Conservation (phyloP, 2,329 filamentous ascomycete genomes). For the Fusarium albosuccineum region DNA sequence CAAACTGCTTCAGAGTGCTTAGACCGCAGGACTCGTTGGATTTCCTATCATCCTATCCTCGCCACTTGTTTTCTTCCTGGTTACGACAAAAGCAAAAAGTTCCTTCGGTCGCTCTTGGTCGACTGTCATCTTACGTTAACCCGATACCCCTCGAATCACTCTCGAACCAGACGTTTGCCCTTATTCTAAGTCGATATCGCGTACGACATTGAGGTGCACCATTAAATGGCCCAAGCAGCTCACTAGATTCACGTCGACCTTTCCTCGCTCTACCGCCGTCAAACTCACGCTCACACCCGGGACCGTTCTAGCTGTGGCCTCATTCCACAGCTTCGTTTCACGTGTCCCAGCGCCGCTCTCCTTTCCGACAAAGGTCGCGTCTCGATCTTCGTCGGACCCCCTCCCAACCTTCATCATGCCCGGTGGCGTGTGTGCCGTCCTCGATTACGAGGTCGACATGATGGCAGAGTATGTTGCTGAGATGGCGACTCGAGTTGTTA, state of each 20-base stretch:
- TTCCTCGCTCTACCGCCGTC: conserved; percentile 19
- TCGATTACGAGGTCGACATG: conserved; percentile 96
- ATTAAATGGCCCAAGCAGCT: conserved; percentile 52
- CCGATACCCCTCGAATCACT: conserved; percentile 14
- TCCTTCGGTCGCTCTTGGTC: conserved; percentile 11
- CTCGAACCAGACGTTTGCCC: conserved; percentile 24
- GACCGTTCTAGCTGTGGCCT: conserved; percentile 36
- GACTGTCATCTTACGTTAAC: conserved; percentile 17
- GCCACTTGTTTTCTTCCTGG: conserved; percentile 21
- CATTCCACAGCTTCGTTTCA: conserved; percentile 22
- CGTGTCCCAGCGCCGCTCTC: conserved; percentile 36
- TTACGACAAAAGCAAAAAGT: conserved; percentile 34
- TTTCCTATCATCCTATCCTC: conserved; percentile 19
- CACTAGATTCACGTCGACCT: conserved; percentile 42
- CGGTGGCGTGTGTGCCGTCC: conserved; percentile 90
- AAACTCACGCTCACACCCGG: conserved; percentile 12
- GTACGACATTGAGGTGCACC: conserved; percentile 27
- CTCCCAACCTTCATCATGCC: conserved; percentile 65
- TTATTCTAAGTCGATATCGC: conserved; percentile 37
- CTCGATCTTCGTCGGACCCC: conserved; percentile 56
- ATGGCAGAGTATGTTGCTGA: conserved; percentile 97
- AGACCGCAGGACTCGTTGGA: conserved; percentile 20
- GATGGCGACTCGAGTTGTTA: conserved; percentile 76
- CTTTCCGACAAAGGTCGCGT: conserved; percentile 54
- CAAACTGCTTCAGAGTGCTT: conserved; percentile 15